Evolutionary conservation across 352 stramenopile species (phyloP), one percentile per base, ranked within the genome.

Genomic region (Pythium monospermum): DNA sequence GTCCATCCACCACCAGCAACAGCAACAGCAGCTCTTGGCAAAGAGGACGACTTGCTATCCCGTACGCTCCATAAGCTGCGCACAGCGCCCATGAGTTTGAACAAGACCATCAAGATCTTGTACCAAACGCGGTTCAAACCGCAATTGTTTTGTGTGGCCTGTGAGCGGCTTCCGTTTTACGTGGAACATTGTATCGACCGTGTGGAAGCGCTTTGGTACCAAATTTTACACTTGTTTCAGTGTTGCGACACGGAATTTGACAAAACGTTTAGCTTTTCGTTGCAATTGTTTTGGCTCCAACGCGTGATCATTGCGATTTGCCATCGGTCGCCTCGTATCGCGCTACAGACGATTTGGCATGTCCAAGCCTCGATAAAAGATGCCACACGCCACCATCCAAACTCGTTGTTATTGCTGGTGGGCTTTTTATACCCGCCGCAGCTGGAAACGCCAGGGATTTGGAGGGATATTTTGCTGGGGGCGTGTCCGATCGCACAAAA

Each of bases 291-390:
- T 32, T 87, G 78, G 32, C 53, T 91, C 22, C 66, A 80, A 53
- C 69, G 80, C 1, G 83, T 80, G 51, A 76, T 91, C 36, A 71
- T 71, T 6, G 80, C 76, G 8, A 85, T 91, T 40, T 91, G 80
- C 21, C 73, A 73, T 4, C 71, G 80, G 0, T 87, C 72, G 15
- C 74, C 77, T 15, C 76, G 77, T 1, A 88, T 91, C 28, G 80
- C 80, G 18, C 54, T 88, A 32, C 80, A 87, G 51, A 91, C 80
- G 0, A 87, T 91, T 64, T 91, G 80, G 80, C 77, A 88, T 37
- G 73, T 84, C 3, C 80, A 88, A 44, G 80, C 80, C 0, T 71
- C 76, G 2, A 66, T 85, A 12, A 70, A 70, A 11, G 76, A 91
- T 47, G 65, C 73, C 22, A 69, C 44, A 2, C 71, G 75, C 10